Base-by-base conservation (phyloP, 164 flowering plant genomes). In the Umbellularia californica region DNA sequence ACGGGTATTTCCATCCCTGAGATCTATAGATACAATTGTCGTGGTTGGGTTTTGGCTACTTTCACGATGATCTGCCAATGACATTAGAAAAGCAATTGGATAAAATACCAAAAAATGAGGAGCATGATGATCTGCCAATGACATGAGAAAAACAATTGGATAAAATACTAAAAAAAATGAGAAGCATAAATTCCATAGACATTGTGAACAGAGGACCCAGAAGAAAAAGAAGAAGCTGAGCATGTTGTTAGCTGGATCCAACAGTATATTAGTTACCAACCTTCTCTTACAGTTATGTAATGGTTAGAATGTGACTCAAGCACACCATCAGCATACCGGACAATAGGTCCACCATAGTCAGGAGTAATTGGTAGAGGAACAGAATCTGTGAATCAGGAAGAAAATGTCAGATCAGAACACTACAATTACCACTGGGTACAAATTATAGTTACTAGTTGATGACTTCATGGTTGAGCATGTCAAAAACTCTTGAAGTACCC, bases 281-380 rank as follows among this genome's bases (percentile, higher is more conserved):
- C 92, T 87, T 89, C 90, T 76, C 78, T 83, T 33, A 89, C 83
- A 28, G 87, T 80, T 65, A 89, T 70, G 69, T 75, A 87, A 25
- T 87, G 83, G 23, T 77, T 79, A 73, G 83, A 86, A 65, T 78
- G 86, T 60, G 80, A 72, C 78, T 84, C 90, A 78, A 87, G 79
- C 72, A 84, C 89, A 74, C 92, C 92, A 81, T 89, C 92, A 2
- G 92, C 92, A 81, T 83, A 88, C 66, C 86, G 74, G 52, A 86
- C 81, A 35, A 74, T 51, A 30, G 90, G 85, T 50, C 82, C 86
- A 47, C 87, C 87, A 81, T 86, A 87, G 76, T 88, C 89, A 15
- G 89, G 90, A 52, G 92, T 87, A 35, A 88, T 60, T 17, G 92
- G 89, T 30, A 76, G 35, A 50, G 87, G 87, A 79, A 52, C 62